A percentile compares a stretch with the other conserved stretches of the same genome.
Conservation (phyloP, 78 protist species). For the Protostelium mycophagum region DNA sequence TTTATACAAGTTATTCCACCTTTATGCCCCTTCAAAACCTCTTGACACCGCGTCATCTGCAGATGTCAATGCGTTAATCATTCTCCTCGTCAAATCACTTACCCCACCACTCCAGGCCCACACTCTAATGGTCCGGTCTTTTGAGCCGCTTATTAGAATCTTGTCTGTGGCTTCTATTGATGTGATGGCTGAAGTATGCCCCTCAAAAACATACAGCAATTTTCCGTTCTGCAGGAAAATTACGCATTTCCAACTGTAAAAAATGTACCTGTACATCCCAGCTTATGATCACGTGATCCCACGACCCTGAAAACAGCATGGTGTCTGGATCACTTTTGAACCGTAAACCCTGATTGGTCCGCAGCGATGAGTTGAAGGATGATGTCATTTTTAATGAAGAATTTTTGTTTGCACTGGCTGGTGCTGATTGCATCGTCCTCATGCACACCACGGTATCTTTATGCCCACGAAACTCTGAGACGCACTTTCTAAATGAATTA, state of each 20-base stretch:
- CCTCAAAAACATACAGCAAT: background rate
- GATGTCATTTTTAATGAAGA: too few species aligned
- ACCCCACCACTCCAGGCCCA: background rate
- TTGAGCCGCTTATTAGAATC: background rate
- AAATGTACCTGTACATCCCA: background rate
- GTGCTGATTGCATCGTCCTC: background rate
- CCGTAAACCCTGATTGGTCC: background rate
- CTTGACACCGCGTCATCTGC: background rate
- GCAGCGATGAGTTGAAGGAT: background rate
- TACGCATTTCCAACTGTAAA: background rate
- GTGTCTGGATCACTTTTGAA: background rate
- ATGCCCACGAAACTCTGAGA: background rate
- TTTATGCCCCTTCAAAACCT: background rate
- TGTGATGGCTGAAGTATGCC: background rate
- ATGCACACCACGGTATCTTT: background rate
- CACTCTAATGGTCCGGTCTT: background rate
- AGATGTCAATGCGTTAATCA: background rate
- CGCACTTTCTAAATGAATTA: background rate
- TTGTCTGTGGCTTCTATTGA: background rate
- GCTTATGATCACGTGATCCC: background rate
- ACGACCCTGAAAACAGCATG: background rate
- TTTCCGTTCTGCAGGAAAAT: background rate
- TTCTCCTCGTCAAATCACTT: background rate
- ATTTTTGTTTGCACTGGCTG: background rate
- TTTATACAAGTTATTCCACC: background rate